Evolutionary conservation across 2,329 filamentous ascomycete genomes (phyloP).

Genomic region (Pezicula neosporulosa): DNA sequence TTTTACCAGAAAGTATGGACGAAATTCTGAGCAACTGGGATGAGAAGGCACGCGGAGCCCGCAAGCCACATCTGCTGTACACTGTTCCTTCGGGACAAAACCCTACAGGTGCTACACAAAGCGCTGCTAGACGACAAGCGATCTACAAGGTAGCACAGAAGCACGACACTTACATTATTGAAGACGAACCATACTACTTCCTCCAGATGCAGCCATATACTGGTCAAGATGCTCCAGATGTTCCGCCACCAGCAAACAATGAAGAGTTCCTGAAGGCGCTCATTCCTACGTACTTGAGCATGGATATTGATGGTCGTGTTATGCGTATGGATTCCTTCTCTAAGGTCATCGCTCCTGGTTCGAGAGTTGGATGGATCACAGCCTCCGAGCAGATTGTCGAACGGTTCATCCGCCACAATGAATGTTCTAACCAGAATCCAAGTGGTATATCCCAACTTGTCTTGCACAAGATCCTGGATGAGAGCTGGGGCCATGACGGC

Average conservation of each 20-base stretch:
- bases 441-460: conserved; percentile 80
- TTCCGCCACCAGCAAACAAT: conserved; percentile 56
- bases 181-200: conserved; percentile 77
- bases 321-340: conserved; percentile 91
- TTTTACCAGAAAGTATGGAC: conserved; percentile 60
- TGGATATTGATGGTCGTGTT: conserved; percentile 85
- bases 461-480: conserved; percentile 85
- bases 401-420: conserved; percentile 76
- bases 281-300: conserved; percentile 71
- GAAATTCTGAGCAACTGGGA: conserved; percentile 65
- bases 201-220: conserved; percentile 61
- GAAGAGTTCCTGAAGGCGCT: conserved; percentile 72
- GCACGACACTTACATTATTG: conserved; percentile 67
- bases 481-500: conserved; percentile 88
- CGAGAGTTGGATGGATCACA: conserved; percentile 84
- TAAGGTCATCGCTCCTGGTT: conserved; percentile 83
- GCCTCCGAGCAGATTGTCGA: conserved; percentile 82
- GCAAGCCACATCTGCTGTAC: conserved; percentile 67
- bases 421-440: conserved; percentile 81
- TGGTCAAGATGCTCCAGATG: conserved; percentile 35
- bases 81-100: conserved; percentile 73
- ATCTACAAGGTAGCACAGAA: conserved; percentile 67
- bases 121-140: conserved; percentile 50
- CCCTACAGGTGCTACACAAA: conserved; percentile 70
- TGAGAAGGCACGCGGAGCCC: conserved; percentile 46